Evolutionary conservation across 768 basidiomycete genomes (phyloP).

Genomic region (Amyloporia xantha): DNA sequence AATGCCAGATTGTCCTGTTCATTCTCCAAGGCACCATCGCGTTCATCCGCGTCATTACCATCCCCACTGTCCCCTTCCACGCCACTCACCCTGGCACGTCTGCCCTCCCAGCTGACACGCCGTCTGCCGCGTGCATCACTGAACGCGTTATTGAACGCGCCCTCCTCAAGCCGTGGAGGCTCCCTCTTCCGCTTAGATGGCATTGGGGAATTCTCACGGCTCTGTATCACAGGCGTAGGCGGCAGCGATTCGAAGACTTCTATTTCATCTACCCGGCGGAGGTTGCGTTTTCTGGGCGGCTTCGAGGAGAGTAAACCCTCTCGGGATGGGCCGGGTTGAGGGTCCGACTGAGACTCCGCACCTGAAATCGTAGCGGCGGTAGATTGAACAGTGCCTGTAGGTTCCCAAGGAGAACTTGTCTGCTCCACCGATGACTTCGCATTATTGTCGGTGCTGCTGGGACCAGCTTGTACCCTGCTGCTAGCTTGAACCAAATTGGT

Average conservation of each 20-base stretch:
- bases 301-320: background rate
- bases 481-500: too few relatives aligned
- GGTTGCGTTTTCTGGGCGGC: background rate
- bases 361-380: too few relatives aligned
- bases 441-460: too few relatives aligned
- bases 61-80: conserved; percentile 4
- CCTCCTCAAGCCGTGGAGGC: conserved; percentile 18
- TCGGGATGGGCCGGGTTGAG: background rate
- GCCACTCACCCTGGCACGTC: background rate
- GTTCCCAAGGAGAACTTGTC: too few relatives aligned
- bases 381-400: too few relatives aligned
- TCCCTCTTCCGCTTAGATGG: conserved; percentile 7
- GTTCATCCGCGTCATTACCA: background rate
- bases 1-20: background rate
- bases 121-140: conserved; percentile 12
- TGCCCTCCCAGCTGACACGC: conserved; percentile 5
- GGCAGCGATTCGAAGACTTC: conserved; percentile 10
- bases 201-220: conserved; percentile 1
- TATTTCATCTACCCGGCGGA: background rate
- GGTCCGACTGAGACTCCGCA: too few relatives aligned
- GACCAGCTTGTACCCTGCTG: too few relatives aligned
- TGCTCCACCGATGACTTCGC: too few relatives aligned
- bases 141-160: conserved; percentile 19
- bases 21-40: background rate
- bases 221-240: background rate